A percentile compares a stretch with the other conserved stretches of the same genome.
Evolutionary conservation across 2,329 filamentous ascomycete genomes (phyloP).

Genomic region (Pseudocercospora vitis): DNA sequence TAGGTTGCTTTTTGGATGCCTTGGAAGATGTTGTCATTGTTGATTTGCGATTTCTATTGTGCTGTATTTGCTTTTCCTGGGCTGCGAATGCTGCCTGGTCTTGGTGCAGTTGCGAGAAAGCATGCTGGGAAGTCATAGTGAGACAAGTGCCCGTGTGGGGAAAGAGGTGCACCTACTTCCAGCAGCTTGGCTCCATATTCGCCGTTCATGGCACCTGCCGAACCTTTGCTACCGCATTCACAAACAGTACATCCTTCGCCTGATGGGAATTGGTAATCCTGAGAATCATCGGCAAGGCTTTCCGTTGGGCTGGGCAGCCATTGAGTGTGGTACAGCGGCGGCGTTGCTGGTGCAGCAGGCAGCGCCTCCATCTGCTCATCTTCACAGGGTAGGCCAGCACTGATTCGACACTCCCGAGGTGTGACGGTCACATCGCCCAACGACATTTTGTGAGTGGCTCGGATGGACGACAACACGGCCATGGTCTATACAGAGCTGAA

Average conservation of each 20-base stretch:
- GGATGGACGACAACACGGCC: too few relatives aligned
- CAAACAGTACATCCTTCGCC: neutral
- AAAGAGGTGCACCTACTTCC: slow-evolving; percentile 18
- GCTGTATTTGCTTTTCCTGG: slow-evolving; percentile 4
- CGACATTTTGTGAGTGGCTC: too few relatives aligned
- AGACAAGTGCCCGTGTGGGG: slow-evolving; percentile 15
- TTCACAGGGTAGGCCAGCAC: neutral
- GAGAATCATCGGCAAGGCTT: neutral
- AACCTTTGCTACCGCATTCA: neutral
- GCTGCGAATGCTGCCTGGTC: slow-evolving; percentile 11
- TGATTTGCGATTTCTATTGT: slow-evolving; percentile 7
- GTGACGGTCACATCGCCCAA: neutral
- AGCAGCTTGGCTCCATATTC: slow-evolving; percentile 10
- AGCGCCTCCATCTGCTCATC: neutral
- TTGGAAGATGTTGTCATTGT: slow-evolving; percentile 3
- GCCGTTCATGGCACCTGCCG: neutral
- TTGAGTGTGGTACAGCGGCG: slow-evolving; percentile 17
- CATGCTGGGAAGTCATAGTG: slow-evolving; percentile 19
- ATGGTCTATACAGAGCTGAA: neutral
- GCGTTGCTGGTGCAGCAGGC: slow-evolving; percentile 11
- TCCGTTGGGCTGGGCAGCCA: slow-evolving; percentile 12
- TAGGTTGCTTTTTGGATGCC: neutral
- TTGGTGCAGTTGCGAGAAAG: slow-evolving; percentile 18
- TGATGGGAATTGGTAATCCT: neutral
- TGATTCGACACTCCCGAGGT: neutral